These are phyloP conservation scores for Heliocybe sulcata DNA, from an alignment of 1,284 basidiomycete species.

Conservation along the genomic window DNA sequence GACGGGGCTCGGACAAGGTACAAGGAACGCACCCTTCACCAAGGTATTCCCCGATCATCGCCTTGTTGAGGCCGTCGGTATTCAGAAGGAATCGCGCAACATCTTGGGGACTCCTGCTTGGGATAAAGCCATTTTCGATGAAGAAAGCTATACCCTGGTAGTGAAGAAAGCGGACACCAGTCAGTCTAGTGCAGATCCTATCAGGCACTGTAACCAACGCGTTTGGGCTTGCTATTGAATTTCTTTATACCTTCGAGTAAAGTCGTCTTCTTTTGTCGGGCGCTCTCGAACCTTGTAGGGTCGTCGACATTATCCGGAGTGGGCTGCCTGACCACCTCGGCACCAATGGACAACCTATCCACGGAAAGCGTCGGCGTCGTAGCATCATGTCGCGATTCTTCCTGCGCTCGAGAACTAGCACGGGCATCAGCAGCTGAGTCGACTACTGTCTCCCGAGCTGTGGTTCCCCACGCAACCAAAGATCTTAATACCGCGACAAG, in stretches of 20 bases:
- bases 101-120: conserved; percentile 67
- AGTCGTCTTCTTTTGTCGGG: conserved; percentile 96
- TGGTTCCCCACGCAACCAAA: conserved; percentile 84
- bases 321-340: conserved; percentile 49
- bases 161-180: not conserved
- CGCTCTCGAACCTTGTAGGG: conserved; percentile 90
- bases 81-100: conserved; percentile 85
- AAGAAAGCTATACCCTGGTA: conserved; percentile 83
- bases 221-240: conserved; percentile 98
- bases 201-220: conserved; percentile 35
- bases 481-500: conserved; percentile 83
- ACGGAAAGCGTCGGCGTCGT: conserved; percentile 35
- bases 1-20: conserved; percentile 4
- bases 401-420: conserved; percentile 44
- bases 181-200: not conserved
- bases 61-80: conserved; percentile 93
- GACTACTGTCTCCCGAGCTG: conserved; percentile 39
- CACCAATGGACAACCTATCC: conserved; percentile 38
- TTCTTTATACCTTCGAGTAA: conserved; percentile 94
- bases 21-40: conserved; percentile 77
- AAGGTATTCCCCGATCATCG: conserved; percentile 96
- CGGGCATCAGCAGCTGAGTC: conserved; percentile 36
- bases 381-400: conserved; percentile 40
- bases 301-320: conserved; percentile 84
- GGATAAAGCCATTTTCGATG: conserved; percentile 86